phyloP scores from a whole-genome alignment of 2,329 filamentous ascomycete species.

The Didymella arachidicola region DNA sequence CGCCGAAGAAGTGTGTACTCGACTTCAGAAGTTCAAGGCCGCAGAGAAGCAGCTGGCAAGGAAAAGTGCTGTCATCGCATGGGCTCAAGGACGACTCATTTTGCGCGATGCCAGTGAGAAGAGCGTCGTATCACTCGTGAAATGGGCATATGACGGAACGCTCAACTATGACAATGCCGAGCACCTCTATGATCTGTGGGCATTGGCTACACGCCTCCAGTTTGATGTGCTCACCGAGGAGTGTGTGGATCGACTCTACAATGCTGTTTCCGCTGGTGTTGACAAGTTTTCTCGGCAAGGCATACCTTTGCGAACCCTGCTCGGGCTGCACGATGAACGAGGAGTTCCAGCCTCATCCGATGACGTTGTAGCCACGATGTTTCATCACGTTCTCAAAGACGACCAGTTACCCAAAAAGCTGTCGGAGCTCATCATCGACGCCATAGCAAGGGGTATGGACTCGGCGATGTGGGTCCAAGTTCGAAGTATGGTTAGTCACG shows the following conservation, averaged over 20 bases:
- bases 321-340: neutral
- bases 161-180: constrained; percentile 17
- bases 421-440: constrained; percentile 22
- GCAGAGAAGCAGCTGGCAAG: constrained; percentile 18
- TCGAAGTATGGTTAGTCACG: constrained; percentile 2
- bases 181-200: constrained; percentile 26
- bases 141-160: constrained; percentile 28
- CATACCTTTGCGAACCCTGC: constrained; percentile 12
- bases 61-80: constrained; percentile 19
- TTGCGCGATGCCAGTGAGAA: constrained; percentile 16
- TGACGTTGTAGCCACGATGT: constrained; percentile 23
- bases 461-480: constrained; percentile 19
- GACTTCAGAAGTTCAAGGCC: constrained; percentile 17
- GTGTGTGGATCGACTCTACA: constrained; percentile 25
- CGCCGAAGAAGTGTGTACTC: constrained; percentile 1
- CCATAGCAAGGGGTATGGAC: constrained; percentile 25
- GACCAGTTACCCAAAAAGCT: constrained; percentile 23
- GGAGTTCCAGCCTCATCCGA: neutral
- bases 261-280: constrained; percentile 15
- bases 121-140: constrained; percentile 23
- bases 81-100: constrained; percentile 29
- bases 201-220: constrained; percentile 25
- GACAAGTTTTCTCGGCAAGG: constrained; percentile 6
- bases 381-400: constrained; percentile 29
- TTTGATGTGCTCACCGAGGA: constrained; percentile 22